A percentile compares a stretch with the other conserved stretches of the same genome.
phyloP scores from a whole-genome alignment of 2,329 filamentous ascomycete genomes.

The Aspergillus sp. region DNA sequence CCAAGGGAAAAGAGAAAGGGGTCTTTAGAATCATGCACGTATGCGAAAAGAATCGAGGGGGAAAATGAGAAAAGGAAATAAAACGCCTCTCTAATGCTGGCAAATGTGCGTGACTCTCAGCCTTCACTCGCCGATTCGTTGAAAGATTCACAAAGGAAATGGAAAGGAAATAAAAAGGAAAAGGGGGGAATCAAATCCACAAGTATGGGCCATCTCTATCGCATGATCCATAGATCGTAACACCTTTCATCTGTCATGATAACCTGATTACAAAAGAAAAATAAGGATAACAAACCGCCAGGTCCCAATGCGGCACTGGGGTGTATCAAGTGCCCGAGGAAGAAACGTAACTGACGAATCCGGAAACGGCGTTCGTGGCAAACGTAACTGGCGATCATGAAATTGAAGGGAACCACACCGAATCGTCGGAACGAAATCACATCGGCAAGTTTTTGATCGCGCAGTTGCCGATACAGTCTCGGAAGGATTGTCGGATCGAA shows the following conservation, averaged over 20 bases:
- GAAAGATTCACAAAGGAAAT: constrained; percentile 6
- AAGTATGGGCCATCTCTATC: constrained; percentile 38
- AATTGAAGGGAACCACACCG: neutral
- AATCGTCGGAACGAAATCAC: neutral
- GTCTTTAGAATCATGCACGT: constrained; percentile 17
- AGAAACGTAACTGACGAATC: constrained; percentile 8
- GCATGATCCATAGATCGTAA: constrained; percentile 44
- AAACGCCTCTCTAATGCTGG: constrained; percentile 31
- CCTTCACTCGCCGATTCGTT: constrained; percentile 14
- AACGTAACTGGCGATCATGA: neutral
- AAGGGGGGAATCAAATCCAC: constrained; percentile 16
- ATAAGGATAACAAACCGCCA: constrained; percentile 6
- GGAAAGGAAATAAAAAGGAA: constrained; percentile 9
- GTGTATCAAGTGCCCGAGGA: constrained; percentile 9
- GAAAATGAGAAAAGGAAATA: constrained; percentile 10
- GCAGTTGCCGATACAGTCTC: neutral
- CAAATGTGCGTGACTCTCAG: constrained; percentile 22
- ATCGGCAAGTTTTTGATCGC: neutral
- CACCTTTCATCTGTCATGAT: constrained; percentile 37
- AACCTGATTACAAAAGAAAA: constrained; percentile 23
- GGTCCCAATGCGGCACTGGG: neutral
- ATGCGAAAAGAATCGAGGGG: constrained; percentile 13
- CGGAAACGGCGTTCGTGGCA: neutral
- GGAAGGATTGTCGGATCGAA: neutral
- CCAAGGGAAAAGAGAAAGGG: constrained; percentile 1